Base-by-base conservation (phyloP, 1,139 yeast species). In the Geotrichum candidum region DNA sequence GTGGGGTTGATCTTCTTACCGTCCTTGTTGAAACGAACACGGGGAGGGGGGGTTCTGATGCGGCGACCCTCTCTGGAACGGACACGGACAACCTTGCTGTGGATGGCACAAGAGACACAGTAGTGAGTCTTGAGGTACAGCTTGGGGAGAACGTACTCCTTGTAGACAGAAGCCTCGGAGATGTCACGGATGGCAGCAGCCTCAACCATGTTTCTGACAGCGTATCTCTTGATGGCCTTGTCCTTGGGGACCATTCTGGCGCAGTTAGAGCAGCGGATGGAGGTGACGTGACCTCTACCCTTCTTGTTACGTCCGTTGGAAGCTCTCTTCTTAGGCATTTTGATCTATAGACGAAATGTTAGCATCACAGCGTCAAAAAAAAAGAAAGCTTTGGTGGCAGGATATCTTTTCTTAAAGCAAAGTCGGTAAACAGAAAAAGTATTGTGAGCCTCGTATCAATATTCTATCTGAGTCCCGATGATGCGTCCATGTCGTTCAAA, bases 241-340 rank as follows among this genome's bases (percentile, higher is more conserved):
- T 94, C 99, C 90, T 94, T 95, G 79, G 99, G 98, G 76, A 94
- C 97, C 85, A 96, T 90, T 83, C 96, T 91, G 77, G 97, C 90
- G 84, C 99, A 94, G 97, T 94, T 94, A 80, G 92, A 89, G 87
- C 99, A 94, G 88, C 99, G 92, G 79, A 94, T 97, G 80, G 97
- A 96, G 84, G 89, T 88, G 82, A 90, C 97, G 96, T 94, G 99
- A 80, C 99, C 99, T 90, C 99, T 94, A 81, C 99, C 99, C 87
- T 91, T 91, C 96, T 94, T 94, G 96, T 95, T 94, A 88, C 99
- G 94, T 87, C 99, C 99, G 97, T 91, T 91, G 95, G 97, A 90
- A 83, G 98, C 91, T 91, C 99, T 94, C 98, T 94, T 94, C 91
- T 94, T 94, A 84, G 99, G 97, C 99, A 94, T 94, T 76, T 83